Base-by-base conservation (phyloP, 2,329 filamentous ascomycete species). In the Ceratocystis variospora region DNA sequence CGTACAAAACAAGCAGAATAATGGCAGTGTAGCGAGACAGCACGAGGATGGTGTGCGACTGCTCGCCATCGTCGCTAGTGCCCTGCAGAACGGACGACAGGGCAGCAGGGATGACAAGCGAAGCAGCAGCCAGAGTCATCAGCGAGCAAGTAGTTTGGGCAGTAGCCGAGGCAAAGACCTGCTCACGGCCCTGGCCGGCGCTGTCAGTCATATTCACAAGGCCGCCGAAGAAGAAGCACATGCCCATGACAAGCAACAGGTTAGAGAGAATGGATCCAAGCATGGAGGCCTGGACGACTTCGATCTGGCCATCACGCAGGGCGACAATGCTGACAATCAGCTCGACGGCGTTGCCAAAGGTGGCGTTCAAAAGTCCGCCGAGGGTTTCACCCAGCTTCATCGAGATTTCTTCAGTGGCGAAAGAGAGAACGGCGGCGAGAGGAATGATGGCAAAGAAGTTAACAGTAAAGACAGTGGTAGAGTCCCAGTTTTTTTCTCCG, bases 281-380 rank as follows among this genome's bases (percentile, higher is more conserved):
- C 92, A 97, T 97, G 70, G 90, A 96, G 22, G 93, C 88, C 77
- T 97, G 94, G n/a, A 97, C 93, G 70, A 97, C 92, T 72, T 93
- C 87, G 73, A 96, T 95, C 77, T 97, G 88, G 69, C 86, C 85
- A 71, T 94, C 85, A 70, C 80, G 84, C 59, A 99, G 82, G 19
- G 94, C 94, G 70, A 97, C 88, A 71, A 97, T 93, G 74, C 90
- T 96, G 73, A 96, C 88, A 77, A 90, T 90, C 70, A 92, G 76
- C 74, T 92, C 88, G 63, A 92, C 88, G 15, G 87, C 87, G 75
- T 90, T 91, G 71, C 87, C 87, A 75, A 90, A 90, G 0, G 87
- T 90, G 33, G 87, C 87, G 73, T 90, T 90, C 68, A 89, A 79
- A 69, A 89, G 75, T 19, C 88, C 88, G 67, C 88, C 88, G 33